These are phyloP conservation scores for Pholiota molesta DNA, from an alignment of 768 basidiomycete genomes.

Conservation along the genomic window DNA sequence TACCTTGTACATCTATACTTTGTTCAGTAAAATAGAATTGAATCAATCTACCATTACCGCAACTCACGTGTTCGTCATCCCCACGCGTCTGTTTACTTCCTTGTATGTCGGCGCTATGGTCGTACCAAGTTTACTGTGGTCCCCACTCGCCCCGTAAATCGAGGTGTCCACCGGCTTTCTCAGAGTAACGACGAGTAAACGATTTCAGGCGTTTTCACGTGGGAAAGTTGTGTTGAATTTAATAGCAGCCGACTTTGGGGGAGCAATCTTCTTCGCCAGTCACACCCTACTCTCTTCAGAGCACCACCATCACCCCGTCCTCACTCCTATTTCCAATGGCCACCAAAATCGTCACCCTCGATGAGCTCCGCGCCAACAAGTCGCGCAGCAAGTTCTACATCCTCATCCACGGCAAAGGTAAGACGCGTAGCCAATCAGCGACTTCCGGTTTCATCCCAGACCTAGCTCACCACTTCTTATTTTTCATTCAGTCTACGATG, in stretches of 20 bases:
- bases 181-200: constrained; percentile 13
- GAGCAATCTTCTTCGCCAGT: constrained; percentile 4
- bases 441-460: constrained; percentile 31
- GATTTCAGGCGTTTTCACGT: constrained; percentile 9
- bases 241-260: constrained; percentile 6
- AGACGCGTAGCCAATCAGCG: constrained; percentile 36
- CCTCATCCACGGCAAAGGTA: constrained; percentile 86
- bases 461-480: constrained; percentile 20
- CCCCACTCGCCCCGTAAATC: constrained; percentile 2
- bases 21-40: not conserved
- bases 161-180: constrained; percentile 10
- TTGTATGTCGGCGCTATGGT: not conserved
- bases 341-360: constrained; percentile 63
- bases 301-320: constrained; percentile 28
- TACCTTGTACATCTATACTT: not conserved
- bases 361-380: constrained; percentile 79
- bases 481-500: constrained; percentile 77
- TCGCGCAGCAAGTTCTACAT: constrained; percentile 79
- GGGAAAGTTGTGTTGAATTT: constrained; percentile 19
- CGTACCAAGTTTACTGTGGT: not conserved
- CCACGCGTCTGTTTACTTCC: not conserved
- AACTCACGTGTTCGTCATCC: not conserved
- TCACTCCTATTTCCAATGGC: constrained; percentile 36
- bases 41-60: not conserved
- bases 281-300: constrained; percentile 13